Conservation (phyloP, 345 rosid genomes). For the Bruguiera sexangula region DNA sequence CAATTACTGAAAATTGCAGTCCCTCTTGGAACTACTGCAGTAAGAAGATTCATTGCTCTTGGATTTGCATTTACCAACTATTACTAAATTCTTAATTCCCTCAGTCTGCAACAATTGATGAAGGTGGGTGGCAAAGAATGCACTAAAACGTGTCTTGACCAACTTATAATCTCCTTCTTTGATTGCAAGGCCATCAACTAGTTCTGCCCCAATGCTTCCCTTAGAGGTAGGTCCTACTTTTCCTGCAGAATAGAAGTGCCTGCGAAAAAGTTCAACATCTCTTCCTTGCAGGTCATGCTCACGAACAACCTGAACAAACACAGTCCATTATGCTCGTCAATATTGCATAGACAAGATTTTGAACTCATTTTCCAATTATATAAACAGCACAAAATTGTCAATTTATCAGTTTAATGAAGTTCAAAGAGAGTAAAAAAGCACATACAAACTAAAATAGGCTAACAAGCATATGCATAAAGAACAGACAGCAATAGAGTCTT, state of each 20-base stretch:
- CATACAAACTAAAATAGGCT: too few relatives aligned
- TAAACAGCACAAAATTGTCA: too few relatives aligned
- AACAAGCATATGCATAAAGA: too few relatives aligned
- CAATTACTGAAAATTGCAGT: background rate
- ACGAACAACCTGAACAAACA: conserved; percentile 55
- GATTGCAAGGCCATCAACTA: conserved; percentile 68
- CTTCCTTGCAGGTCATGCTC: conserved; percentile 76
- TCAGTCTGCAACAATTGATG: conserved; percentile 59
- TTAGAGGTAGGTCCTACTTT: conserved; percentile 56
- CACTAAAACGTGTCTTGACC: conserved; percentile 85
- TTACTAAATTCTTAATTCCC: conserved; percentile 47
- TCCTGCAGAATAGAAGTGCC: conserved; percentile 48
- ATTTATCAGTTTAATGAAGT: too few relatives aligned
- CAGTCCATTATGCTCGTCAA: background rate
- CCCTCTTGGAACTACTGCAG: background rate
- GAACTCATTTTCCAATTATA: too few relatives aligned
- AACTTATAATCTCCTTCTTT: conserved; percentile 74
- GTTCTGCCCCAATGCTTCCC: conserved; percentile 59
- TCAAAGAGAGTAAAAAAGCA: too few relatives aligned
- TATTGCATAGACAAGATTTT: too few relatives aligned
- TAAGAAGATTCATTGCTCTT: background rate
- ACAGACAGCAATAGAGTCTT: too few relatives aligned
- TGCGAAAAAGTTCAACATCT: conserved; percentile 75
- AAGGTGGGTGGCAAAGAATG: conserved; percentile 73
- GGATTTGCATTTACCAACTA: conserved; percentile 48